A percentile compares a stretch with the other conserved stretches of the same genome.
Conservation (phyloP, 1,139 yeast species). For the Spencermartinsiella ligniputridi region DNA sequence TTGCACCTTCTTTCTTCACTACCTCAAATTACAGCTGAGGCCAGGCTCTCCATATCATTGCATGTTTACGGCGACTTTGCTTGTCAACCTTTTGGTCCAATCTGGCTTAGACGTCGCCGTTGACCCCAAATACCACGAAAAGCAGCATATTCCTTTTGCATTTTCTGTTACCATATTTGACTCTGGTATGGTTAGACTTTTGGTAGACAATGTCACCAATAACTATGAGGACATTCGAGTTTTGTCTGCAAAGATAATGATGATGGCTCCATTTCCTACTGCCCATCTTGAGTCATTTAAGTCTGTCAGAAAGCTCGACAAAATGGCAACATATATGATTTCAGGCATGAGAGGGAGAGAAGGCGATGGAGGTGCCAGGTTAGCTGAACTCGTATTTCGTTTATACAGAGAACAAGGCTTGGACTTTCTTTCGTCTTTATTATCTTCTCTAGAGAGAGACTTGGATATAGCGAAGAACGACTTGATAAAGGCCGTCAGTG, state of each 20-base stretch:
- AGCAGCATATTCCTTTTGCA: conserved; percentile 40
- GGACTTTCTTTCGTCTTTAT: conserved; percentile 35
- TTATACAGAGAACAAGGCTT: conserved; percentile 21
- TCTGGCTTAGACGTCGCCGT: conserved; percentile 53
- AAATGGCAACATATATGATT: conserved; percentile 44
- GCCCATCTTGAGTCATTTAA: conserved; percentile 18
- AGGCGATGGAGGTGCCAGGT: conserved; percentile 79
- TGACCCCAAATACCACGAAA: conserved; percentile 36
- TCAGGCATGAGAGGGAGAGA: conserved; percentile 60
- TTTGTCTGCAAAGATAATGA: conserved; percentile 45
- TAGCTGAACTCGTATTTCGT: conserved; percentile 46
- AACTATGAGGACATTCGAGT: conserved; percentile 74
- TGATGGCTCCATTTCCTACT: conserved; percentile 43
- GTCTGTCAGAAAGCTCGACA: conserved; percentile 32
- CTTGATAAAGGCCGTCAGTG: conserved; percentile 41
- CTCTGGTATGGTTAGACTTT: conserved; percentile 38
- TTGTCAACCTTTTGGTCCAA: conserved; percentile 47
- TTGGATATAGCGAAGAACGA: conserved; percentile 31
- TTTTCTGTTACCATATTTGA: conserved; percentile 45
- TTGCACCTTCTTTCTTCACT: conserved; percentile 40
- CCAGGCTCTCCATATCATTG: conserved; percentile 74
- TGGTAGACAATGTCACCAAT: conserved; percentile 60
- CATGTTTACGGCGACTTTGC: conserved; percentile 45
- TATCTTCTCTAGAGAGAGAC: conserved; percentile 33
- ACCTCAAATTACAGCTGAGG: conserved; percentile 42